Evolutionary conservation across 306 rosid genomes (phyloP), one percentile per base, ranked within the genome.

Genomic region (Mimosa bimucronata): DNA sequence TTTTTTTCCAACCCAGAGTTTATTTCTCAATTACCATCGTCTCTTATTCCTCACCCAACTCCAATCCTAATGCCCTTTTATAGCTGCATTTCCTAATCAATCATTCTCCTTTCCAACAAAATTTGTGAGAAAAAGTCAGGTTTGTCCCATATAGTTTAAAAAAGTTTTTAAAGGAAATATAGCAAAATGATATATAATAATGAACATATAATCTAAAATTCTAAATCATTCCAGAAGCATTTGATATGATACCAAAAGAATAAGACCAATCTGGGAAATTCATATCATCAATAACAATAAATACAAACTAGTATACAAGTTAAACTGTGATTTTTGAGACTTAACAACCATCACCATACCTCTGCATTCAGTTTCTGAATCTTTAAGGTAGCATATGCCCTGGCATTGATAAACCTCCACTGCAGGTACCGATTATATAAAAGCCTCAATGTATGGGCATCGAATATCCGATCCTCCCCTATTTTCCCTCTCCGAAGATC

Each of bases 361-460:
- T 96, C 98, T 34, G 97, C 94, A 84, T 84, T 88, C 77, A 85
- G 87, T 80, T 79, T 90, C 86, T 91, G 99, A 84, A 89, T 87
- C 99, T 90, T 89, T 76, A 86, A 91, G 21, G 98, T 84, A 77
- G 96, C 92, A 87, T 93, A 94, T 41, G 97, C 91, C 86, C 97
- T 89, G 19, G 98, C 98, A 90, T 96, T 96, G 46, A 93, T 96
- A 80, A 91, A 93, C 87, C 98, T 93, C 99, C 97, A 96, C 81
- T 96, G 99, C 82, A 88, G 79, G 85, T 89, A 89, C 28, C 94
- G 91, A 67, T 96, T 96, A 84, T 96, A 92, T 73, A 91, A 90
- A 88, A 96, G 99, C 88, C 98, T 86, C 90, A 96, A 90, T 13
- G 89, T 80, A 83, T 96, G 98, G 4, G 99, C 99, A 85, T 96